Base-by-base conservation (phyloP, 257 asterid species). In the Penstemon davidsonii region DNA sequence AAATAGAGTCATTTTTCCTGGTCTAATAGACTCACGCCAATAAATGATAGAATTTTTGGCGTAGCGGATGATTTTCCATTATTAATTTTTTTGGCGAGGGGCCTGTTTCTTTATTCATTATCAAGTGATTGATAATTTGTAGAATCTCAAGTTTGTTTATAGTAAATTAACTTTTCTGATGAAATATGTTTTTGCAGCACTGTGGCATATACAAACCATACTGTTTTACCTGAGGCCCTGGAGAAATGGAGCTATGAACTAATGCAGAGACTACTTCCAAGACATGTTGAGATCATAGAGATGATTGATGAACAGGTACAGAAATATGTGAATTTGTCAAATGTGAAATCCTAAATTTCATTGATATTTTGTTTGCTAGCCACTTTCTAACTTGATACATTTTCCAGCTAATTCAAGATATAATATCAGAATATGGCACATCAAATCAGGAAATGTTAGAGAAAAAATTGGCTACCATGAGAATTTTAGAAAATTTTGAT, bases 221-320 rank as follows among this genome's bases (percentile, higher is more conserved):
- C 96, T 60, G 96, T 90, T 79, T 75, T 90, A 73, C 96, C 96
- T 10, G 96, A 90, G 84, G 96, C 96, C 52, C 79, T 90, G 75
- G 96, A 90, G 83, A 90, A 90, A 80, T 90, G 96, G 96, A 87
- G 89, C 74, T 87, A 81, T 50, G 93, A 85, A 61, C 76, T 87
- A 49, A 85, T 90, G 93, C 87, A 90, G 76, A 82, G 75, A 66
- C 79, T 90, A 78, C 96, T 90, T 76, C 96, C 96, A 64, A 73
- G 96, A 58, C 96, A 90, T 75, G 87, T 86, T 18, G 96, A 90
- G 85, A 85, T 90, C 73, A 87, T 90, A 73, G 89, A 87, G 78
- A 68, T 79, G 85, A 85, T 90, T 68, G 96, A 90, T 62, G 86
- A 87, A 58, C 88, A 90, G 96, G 96, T 90, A 72, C 45, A 61